Percentiles rank a stretch among this genome's conserved stretches.
These are phyloP conservation scores for Euphrasia arctica DNA, from an alignment of 305 asterid genomes.

Conservation along the genomic window DNA sequence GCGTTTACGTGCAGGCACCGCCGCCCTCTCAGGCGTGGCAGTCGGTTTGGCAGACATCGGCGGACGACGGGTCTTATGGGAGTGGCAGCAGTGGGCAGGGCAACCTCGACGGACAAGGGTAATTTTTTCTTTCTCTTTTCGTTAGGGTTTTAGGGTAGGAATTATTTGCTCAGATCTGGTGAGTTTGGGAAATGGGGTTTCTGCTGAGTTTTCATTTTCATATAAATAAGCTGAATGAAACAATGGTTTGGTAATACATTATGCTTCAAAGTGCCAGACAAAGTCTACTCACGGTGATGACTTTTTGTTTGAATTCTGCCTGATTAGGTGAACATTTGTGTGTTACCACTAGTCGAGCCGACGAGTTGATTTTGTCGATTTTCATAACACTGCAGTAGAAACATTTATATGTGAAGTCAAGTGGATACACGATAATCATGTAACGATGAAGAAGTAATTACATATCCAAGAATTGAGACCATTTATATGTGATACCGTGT, in stretches of 20 bases:
- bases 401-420: not conserved
- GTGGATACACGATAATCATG: not conserved
- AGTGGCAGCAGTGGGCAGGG: slow-evolving; percentile 57
- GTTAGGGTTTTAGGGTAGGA: not conserved
- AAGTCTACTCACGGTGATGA: not conserved
- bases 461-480: not conserved
- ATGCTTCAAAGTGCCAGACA: not conserved
- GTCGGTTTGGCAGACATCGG: slow-evolving; percentile 68
- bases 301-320: not conserved
- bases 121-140: slow-evolving; percentile 9
- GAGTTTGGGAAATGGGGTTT: slow-evolving; percentile 3
- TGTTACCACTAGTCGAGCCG: not conserved
- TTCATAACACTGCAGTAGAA: not conserved
- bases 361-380: not conserved
- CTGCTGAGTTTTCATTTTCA: not conserved
- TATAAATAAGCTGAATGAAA: not conserved
- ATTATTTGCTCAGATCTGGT: slow-evolving; percentile 22
- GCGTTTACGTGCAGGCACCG: slow-evolving; percentile 59
- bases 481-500: not conserved
- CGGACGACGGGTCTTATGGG: slow-evolving; percentile 62
- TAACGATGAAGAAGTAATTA: not conserved
- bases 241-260: not conserved
- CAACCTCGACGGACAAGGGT: slow-evolving; percentile 71
- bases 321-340: not conserved
- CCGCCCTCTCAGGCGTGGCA: slow-evolving; percentile 84